These are phyloP conservation scores for Brassica carinata DNA, from an alignment of 345 rosid genomes.

Conservation along the genomic window DNA sequence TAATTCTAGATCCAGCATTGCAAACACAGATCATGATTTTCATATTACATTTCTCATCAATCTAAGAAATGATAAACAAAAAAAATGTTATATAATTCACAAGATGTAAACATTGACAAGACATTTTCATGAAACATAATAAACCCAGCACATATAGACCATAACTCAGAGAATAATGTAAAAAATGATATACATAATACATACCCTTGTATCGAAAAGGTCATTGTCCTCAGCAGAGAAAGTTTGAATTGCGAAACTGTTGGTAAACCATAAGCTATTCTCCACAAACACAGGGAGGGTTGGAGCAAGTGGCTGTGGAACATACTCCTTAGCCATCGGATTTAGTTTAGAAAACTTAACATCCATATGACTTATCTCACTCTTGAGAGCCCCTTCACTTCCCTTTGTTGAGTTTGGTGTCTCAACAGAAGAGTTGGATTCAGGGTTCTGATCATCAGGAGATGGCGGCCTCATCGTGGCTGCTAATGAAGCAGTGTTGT, in stretches of 20 bases:
- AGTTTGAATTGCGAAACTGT: slow-evolving; percentile 44
- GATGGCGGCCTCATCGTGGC: background rate
- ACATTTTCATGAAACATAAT: background rate
- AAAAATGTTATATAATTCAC: background rate
- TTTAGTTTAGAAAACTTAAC: slow-evolving; percentile 62
- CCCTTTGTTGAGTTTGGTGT: slow-evolving; percentile 21
- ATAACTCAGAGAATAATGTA: background rate
- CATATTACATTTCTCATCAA: background rate
- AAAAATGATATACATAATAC: background rate
- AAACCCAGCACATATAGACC: slow-evolving; percentile 1
- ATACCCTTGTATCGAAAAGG: slow-evolving; percentile 52
- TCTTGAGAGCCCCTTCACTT: slow-evolving; percentile 40
- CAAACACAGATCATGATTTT: background rate
- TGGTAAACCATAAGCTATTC: slow-evolving; percentile 26
- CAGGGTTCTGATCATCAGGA: slow-evolving; percentile 42
- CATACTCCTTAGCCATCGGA: slow-evolving; percentile 82
- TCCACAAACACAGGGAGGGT: slow-evolving; percentile 37
- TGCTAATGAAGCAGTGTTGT: background rate
- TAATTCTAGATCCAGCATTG: background rate
- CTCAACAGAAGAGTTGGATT: slow-evolving; percentile 38
- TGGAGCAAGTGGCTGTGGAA: slow-evolving; percentile 57
- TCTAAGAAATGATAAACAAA: background rate
- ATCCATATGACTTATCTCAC: slow-evolving; percentile 63
- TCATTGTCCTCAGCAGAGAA: background rate
- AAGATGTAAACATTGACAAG: background rate